Evolutionary conservation across 345 rosid species (phyloP), one percentile per base, ranked within the genome.

Genomic region (Turnera subulata): DNA sequence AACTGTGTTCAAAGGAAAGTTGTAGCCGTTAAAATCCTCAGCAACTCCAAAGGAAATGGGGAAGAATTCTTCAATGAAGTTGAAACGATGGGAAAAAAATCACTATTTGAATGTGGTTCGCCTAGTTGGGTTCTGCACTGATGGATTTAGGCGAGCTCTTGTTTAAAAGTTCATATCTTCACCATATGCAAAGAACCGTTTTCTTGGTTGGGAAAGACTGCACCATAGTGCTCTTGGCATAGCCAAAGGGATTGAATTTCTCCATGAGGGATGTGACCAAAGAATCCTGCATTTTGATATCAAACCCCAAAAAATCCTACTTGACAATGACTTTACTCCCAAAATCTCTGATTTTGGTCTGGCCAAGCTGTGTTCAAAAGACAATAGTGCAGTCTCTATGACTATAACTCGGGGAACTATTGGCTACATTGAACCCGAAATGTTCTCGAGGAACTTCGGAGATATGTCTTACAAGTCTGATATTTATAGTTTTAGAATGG

Each of bases 71-170:
- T 44, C 22, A 56, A 43, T 13, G 61, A 56, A 26, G 49, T 56
- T n/a, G 42, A 11, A 56, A 17, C n/a, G 18, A 25, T 56, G 17
- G 61, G 39, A n/a, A 16, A 40, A 39, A 45, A 56, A 42, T 22
- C 61, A 56, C 50, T 50, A 56, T 56, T 39, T 44, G 37, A 56
- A 56, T 18, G 61, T 56, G 16, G 25, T 56, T 17, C 61, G 61
- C 25, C 24, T 56, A 16, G n/a, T 56, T 21, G 61, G 61, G n/a
- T 56, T 56, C 39, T 44, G 61, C 16, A 50, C 61, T 4, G 61
- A 56, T 17, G 61, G 61, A 56, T 56, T 16, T 15, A 29, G 15
- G 11, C 45, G 60, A 56, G 60, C 60, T 16, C 6, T 56, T 0
- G 50, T 56, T 25, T 43, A 56, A 38, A 56, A 56, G 19, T 56